Conservation (phyloP, 306 rosid species). For the Trifolium dubium region DNA sequence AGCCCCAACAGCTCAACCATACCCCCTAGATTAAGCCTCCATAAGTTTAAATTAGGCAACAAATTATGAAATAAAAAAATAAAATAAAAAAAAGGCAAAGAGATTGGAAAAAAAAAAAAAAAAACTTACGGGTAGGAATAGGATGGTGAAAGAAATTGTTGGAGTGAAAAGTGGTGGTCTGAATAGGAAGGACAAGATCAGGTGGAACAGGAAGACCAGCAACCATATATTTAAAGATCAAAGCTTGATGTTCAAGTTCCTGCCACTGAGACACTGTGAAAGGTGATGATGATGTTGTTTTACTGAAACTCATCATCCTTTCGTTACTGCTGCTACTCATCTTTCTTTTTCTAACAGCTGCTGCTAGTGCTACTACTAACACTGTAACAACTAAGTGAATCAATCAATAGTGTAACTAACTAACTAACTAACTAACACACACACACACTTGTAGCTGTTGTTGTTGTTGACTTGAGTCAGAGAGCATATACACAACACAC, state of each 20-base stretch:
- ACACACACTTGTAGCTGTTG: background rate
- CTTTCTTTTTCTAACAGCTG: background rate
- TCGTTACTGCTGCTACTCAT: slow-evolving; percentile 39
- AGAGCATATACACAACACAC: too few relatives aligned
- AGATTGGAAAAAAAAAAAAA: background rate
- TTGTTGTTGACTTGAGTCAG: background rate
- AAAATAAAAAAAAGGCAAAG: background rate
- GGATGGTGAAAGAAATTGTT: slow-evolving; percentile 66
- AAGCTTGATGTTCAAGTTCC: slow-evolving; percentile 83
- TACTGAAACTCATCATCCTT: slow-evolving; percentile 46
- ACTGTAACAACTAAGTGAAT: background rate
- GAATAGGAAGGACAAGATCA: slow-evolving; percentile 78
- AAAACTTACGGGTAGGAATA: slow-evolving; percentile 46
- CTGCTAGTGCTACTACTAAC: background rate
- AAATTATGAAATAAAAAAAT: too few relatives aligned
- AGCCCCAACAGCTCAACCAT: too few relatives aligned
- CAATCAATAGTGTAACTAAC: background rate
- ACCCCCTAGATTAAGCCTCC: too few relatives aligned
- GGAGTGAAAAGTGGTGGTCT: slow-evolving; percentile 65
- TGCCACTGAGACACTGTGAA: slow-evolving; percentile 83
- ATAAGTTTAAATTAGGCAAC: too few relatives aligned
- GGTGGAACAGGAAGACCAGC: slow-evolving; percentile 90
- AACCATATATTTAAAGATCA: slow-evolving; percentile 77
- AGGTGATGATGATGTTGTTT: slow-evolving; percentile 38
- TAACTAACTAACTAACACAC: background rate